Evolutionary conservation across 768 basidiomycete species (phyloP), one percentile per base, ranked within the genome.

Genomic region (Hebeloma cylindrosporum): DNA sequence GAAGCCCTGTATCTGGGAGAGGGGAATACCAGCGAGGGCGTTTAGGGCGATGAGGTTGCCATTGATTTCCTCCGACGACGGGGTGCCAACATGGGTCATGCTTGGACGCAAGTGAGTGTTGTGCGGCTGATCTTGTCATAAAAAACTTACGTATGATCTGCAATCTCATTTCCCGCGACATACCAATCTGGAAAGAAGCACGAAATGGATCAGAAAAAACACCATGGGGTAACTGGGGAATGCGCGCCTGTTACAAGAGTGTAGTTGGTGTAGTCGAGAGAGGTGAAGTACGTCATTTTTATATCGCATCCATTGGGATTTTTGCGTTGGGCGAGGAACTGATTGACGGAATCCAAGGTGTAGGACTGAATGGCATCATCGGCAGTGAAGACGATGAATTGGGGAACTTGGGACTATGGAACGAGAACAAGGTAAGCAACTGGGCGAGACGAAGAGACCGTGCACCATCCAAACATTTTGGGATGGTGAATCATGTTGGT

Each of bases 161-260:
- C 85, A 52, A 91, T 88, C 60, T 91, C 88, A 60, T 89, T 89
- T 16, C 88, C 88, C 3, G 82, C 83, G 22, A 88, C 85, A 60
- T 68, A 89, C 84, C 83, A 88, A 61, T 88, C 85, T 69, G 70
- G 14, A 49, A 30, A 40, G 18, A 11, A 33, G 44, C 30, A 37
- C 46, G 30, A 33, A 41, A 37, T 32, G 30, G 7, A 20, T 40
- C 18, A 32, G 32, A 28, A 33, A 22, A 18, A 11, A 8, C 17
- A 34, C 22, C 29, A 40, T 23, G 34, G 34, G 23, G 18, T 21
- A 7, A 16, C 30, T 23, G 17, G 16, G 16, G 40, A 17, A 30
- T 20, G 35, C 63, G 16, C 34, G 73, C 74, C 73, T 8, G 75
- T 88, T 29, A 88, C 83, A 36, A 87, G 73, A 1, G 82, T 80